These are phyloP conservation scores for Tulasnella sp. DNA, from an alignment of 768 basidiomycete species.

Conservation along the genomic window DNA sequence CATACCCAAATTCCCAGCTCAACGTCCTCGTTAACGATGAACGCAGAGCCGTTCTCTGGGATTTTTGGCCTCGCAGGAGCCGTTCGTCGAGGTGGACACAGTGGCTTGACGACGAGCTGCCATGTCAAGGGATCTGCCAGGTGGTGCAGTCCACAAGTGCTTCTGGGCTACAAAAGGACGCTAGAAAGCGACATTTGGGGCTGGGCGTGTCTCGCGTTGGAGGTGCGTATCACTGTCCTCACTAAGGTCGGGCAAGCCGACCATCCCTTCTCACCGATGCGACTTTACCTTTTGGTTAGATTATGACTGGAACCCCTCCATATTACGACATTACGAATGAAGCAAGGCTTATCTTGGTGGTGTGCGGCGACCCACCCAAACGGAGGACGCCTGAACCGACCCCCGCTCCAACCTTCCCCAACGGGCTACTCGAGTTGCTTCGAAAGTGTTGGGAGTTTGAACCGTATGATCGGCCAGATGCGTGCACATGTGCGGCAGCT, in stretches of 20 bases:
- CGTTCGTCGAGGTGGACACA: background rate
- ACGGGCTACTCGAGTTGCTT: background rate
- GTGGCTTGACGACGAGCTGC: background rate
- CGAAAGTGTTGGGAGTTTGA: background rate
- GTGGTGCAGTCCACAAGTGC: background rate
- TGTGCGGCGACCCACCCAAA: background rate
- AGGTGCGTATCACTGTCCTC: background rate
- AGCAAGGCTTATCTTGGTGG: background rate
- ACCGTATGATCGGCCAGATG: background rate
- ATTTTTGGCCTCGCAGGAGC: conserved; percentile 2
- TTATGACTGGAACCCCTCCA: background rate
- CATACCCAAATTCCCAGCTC: background rate
- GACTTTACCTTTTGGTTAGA: background rate
- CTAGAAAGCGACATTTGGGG: background rate
- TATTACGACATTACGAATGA: background rate
- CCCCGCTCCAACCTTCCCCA: background rate
- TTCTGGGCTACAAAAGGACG: background rate
- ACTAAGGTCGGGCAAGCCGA: too few species aligned
- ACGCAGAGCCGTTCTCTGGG: background rate
- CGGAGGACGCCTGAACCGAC: background rate
- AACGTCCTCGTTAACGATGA: conserved; percentile 2
- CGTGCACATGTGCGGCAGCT: background rate
- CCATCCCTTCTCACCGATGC: too few species aligned
- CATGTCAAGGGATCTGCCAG: background rate
- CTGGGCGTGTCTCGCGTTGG: background rate